Evolutionary conservation across 2,329 filamentous ascomycete genomes (phyloP), one percentile per base, ranked within the genome.

Genomic region (Colletotrichum cereale): DNA sequence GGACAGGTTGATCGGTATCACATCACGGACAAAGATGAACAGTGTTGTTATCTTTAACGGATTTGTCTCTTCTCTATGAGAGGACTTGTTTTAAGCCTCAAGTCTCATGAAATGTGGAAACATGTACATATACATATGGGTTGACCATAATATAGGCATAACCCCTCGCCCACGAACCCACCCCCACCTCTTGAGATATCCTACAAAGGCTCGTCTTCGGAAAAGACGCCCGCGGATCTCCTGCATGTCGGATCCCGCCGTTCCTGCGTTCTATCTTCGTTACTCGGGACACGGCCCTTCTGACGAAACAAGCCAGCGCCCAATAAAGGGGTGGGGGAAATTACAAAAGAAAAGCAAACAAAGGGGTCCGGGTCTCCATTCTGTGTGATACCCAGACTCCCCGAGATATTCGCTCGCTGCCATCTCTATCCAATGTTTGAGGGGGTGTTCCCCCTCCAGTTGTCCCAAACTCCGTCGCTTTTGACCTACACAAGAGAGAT

Each of bases 391-490:
- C 36, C 36, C 36, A 36, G 42, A 68, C 52, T 64, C 68, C 64
- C 64, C 29, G 26, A 21, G 29, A 34, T 29, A 34, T 65, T 40
- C 38, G 38, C 38, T 55, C 34, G 42, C 31, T 53, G 24, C 55
- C 34, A 50, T 42, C 21, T 16, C 29, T 21, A 36, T 26, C 18
- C 40, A n/a, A 42, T 24, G 21, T 53, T 31, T 11, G n/a, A 53
- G 55, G 50, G 42, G 8, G n/a, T 47, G 10, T 10, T 8, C 18
- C 16, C 26, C 50, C 12, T 26, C 8, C 24, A 10, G 21, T 29
- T 66, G 47, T 66, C 60, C 53, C n/a, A 34, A 65, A 70, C 66
- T 60, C 66, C 66, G 16, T 61, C 66, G 53, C 66, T 60, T 24
- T 53, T 47, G n/a, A 62, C 26, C 29, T 11, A 7, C 26, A 52